These are phyloP conservation scores for Acanthamoeba culbertsoni DNA, from an alignment of 208 protist genomes.

Conservation along the genomic window DNA sequence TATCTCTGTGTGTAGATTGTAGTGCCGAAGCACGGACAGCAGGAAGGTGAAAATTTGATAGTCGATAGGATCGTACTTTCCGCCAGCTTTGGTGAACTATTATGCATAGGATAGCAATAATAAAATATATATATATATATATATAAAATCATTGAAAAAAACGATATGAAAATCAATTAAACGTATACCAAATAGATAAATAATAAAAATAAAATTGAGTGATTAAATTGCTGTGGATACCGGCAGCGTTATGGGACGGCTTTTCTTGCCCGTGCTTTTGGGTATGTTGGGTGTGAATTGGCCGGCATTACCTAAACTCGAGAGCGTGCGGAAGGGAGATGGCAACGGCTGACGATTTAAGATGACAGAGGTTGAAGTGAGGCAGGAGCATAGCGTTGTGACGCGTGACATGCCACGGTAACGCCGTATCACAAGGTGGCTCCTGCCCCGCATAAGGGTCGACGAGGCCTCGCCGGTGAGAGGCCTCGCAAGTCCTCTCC, in stretches of 20 bases:
- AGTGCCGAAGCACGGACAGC: neutral
- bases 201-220: neutral
- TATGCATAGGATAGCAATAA: neutral
- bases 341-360: no score
- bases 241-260: neutral
- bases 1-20: neutral
- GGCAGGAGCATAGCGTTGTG: no score
- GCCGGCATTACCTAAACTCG: no score
- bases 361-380: no score
- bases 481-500: no score
- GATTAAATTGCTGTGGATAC: neutral
- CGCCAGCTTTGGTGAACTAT: neutral
- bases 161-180: neutral
- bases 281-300: neutral
- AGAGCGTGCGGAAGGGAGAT: no score
- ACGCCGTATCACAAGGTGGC: no score
- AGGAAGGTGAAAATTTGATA: neutral
- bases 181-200: neutral
- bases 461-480: no score
- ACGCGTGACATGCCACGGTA: no score
- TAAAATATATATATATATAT: neutral
- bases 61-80: neutral
- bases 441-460: no score
- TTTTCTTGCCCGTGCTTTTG: neutral
- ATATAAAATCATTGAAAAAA: neutral